Base-by-base conservation (phyloP, 2,329 filamentous ascomycete genomes). In the Coniochaeta sp. region DNA sequence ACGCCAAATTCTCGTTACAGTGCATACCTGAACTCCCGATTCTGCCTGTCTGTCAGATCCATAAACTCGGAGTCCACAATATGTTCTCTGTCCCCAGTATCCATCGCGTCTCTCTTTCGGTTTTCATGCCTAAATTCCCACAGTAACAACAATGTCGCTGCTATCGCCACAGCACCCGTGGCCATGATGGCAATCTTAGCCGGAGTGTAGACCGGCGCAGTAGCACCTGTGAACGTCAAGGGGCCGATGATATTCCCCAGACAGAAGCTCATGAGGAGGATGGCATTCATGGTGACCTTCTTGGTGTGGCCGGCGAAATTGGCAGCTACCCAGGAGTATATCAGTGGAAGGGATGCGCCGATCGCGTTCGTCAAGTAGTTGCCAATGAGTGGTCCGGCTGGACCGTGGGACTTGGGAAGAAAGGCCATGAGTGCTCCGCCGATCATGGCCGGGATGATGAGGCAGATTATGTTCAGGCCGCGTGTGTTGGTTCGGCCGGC, bases 241-340 rank as follows among this genome's bases (percentile, higher is more conserved):
- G 84, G 83, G 0, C 81, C 84, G 38, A 84, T 79, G 8, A 85
- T 81, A 66, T 88, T 88, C 1, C 85, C 86, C 0, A 77, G 73
- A 47, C 81, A 82, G 79, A 84, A 87, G 1, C 80, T 78, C 50
- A 87, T 75, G 66, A 87, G 87, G 62, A 82, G 85, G 64, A 83
- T 78, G 1, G 84, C 82, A 8, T 85, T 80, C 14, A 82, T 80
- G 5, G 82, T 80, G 1, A 79, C 77, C 66, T 86, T 87, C 73
- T 88, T 88, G 1, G 84, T 88, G 59, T 85, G 82, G 0, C 85
- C 85, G 22, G 79, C 84, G 34, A 86, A 74, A 66, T 88, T 88
- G 6, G 81, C 76, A 0, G 79, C 79, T 36, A 84, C 75, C 72
- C 87, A 77, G 11, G 81, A 81, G 24, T 58, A 58, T 4, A 58